Evolutionary conservation across 805 yeast species (phyloP), one percentile per base, ranked within the genome.

Genomic region (Sugiyamaella chiloensis): DNA sequence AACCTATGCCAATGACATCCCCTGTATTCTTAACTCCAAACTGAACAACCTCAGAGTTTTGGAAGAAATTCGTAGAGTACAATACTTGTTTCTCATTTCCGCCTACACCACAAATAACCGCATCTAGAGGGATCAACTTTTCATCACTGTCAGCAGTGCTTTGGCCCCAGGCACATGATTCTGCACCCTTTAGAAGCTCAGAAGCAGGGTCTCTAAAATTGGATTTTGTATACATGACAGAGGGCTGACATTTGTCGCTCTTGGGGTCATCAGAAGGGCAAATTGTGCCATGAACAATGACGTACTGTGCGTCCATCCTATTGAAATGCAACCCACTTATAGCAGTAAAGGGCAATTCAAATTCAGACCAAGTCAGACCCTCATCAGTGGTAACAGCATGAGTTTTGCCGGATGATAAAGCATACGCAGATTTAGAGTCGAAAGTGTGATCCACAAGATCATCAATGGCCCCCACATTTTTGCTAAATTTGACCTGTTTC

Each of bases 21-120:
- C 64, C 65, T 4, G 63, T 59, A 12, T 60, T 57, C 11, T 50
- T 68, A 27, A 64, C 68, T 5, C 64, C 62, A 9, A 63, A 56
- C 24, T 68, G 53, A 17, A 60, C 57, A 30, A 57, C 61, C 26
- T 62, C 61, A n/a, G 52, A 52, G 1, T 69, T 53, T 32, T 65
- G 58, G 62, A 76, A 78, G 60, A 69, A 76, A 55, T 79, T 75
- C n/a, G 63, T 54, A 0, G 81, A 70, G 12, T 56, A 56, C 11
- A 69, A 64, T 26, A 80, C 59, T 7, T 58, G 55, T 5, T 56
- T 48, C 0, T 76, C 70, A 20, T 66, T 68, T 3, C 63, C 56
- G 6, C 68, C 69, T 23, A 64, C 53, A 5, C 72, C 59, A 60
- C 85, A 80, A 11, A 74, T 60, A 34, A 79, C 62, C 5, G 32